A percentile compares a stretch with the other conserved stretches of the same genome.
Conservation (phyloP, 129 eudicot genomes). For the Lonicera japonica region DNA sequence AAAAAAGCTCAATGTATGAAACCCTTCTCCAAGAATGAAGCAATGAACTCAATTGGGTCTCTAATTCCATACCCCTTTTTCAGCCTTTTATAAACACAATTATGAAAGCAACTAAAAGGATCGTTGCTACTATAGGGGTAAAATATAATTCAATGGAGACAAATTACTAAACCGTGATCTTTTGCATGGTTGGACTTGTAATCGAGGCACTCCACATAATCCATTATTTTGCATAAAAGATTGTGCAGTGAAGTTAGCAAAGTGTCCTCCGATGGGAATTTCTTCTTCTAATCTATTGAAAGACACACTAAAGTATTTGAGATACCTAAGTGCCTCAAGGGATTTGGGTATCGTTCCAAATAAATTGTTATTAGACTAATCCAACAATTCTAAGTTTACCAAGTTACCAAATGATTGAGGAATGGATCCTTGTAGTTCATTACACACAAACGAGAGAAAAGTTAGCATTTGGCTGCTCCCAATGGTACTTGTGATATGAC, state of each 20-base stretch:
- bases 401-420: constrained; percentile 13
- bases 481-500: too few relatives aligned
- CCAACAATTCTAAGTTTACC: constrained; percentile 19
- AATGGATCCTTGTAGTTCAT: constrained; percentile 14
- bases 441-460: constrained; percentile 18
- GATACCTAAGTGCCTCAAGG: constrained; percentile 14
- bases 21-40: background rate
- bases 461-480: constrained; percentile 5
- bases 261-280: too few relatives aligned
- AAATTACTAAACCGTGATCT: too few relatives aligned
- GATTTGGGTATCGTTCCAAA: too few relatives aligned
- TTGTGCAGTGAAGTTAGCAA: too few relatives aligned
- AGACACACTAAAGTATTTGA: constrained; percentile 12
- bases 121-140: constrained; percentile 7
- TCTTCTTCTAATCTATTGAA: constrained; percentile 16
- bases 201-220: too few relatives aligned
- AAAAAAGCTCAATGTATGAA: too few relatives aligned
- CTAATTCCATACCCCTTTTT: background rate
- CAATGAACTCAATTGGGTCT: background rate
- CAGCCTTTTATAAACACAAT: constrained; percentile 1
- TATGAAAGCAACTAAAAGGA: constrained; percentile 1
- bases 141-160: constrained; percentile 17
- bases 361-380: constrained; percentile 18
- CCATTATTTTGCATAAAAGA: too few relatives aligned
- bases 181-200: too few relatives aligned